phyloP scores from a whole-genome alignment of 1,139 yeast species.

The Pichia norvegensis region DNA sequence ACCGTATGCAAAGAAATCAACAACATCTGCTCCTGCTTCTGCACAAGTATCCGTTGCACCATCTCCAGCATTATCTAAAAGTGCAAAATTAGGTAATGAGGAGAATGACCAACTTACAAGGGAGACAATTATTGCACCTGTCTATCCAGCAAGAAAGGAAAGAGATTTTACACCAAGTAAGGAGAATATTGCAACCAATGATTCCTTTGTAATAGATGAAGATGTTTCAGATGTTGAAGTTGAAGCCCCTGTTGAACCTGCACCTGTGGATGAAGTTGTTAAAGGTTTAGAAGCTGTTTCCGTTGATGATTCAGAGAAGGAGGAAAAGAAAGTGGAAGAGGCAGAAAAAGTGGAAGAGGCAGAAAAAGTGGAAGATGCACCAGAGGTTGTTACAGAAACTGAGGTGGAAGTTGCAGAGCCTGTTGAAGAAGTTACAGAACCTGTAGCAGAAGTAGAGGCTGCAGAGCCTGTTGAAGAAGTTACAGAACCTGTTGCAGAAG shows the following conservation, averaged over 20 bases:
- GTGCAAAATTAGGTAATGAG: neutral
- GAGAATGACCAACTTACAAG: neutral
- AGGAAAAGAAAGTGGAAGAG: constrained; percentile 4
- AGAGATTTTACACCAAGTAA: constrained; percentile 13
- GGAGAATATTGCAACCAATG: constrained; percentile 17
- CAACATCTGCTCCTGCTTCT: neutral
- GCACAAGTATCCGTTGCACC: neutral
- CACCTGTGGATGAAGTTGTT: constrained; percentile 5
- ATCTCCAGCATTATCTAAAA: neutral
- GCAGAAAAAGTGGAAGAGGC: neutral
- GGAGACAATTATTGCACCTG: constrained; percentile 24
- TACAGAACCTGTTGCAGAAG: neutral
- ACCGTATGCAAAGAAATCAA: neutral
- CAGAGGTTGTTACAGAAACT: neutral
- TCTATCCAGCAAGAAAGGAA: constrained; percentile 11
- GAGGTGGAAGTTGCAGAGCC: neutral
- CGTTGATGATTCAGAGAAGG: constrained; percentile 2
- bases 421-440: constrained; percentile 1
- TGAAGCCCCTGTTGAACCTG: constrained; percentile 4
- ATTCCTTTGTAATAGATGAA: constrained; percentile 24
- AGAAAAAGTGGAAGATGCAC: neutral
- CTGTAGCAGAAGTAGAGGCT: neutral
- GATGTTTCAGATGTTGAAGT: constrained; percentile 9
- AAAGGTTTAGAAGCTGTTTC: constrained; percentile 1
- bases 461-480: constrained; percentile 1